Percentiles rank a stretch among this genome's conserved stretches.
phyloP scores from a whole-genome alignment of 2,329 filamentous ascomycete genomes.

The Blastomyces gilchristii region DNA sequence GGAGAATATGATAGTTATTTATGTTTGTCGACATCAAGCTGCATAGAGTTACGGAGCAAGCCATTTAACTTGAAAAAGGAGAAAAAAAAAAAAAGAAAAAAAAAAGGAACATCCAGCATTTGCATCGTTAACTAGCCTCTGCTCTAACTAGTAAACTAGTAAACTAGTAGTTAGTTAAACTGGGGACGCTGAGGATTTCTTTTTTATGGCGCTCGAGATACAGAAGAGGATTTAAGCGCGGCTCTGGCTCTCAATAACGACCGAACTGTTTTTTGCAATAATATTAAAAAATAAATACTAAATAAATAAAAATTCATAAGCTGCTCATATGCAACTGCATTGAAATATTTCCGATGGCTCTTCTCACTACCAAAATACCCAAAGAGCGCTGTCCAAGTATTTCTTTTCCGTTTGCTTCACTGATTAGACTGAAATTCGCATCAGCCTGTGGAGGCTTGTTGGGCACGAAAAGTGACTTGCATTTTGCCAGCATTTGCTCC shows the following conservation, averaged over 20 bases:
- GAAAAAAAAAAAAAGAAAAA: background rate
- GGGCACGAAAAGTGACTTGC: conserved; percentile 5
- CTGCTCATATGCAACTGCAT: background rate
- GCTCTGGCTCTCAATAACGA: background rate
- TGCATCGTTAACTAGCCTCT: too few species aligned
- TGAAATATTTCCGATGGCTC: background rate
- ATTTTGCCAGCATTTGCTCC: background rate
- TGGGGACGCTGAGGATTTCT: background rate
- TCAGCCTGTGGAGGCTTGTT: background rate
- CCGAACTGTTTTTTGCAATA: background rate
- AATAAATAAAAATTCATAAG: background rate
- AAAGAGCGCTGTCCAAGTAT: conserved; percentile 9
- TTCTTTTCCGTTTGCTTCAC: conserved; percentile 2
- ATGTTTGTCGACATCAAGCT: background rate
- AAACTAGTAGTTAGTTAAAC: too few species aligned
- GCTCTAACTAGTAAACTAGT: background rate
- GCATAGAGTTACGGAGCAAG: background rate
- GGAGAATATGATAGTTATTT: background rate
- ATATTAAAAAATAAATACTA: background rate
- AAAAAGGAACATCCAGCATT: too few species aligned
- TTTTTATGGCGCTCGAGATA: background rate
- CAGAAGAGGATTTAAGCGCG: background rate
- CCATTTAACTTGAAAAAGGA: background rate
- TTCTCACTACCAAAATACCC: background rate
- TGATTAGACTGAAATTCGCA: conserved; percentile 4